Percentiles rank a stretch among this genome's conserved stretches.
Conservation (phyloP, 2,329 filamentous ascomycete species). For the Hymenoscyphus infarciens region DNA sequence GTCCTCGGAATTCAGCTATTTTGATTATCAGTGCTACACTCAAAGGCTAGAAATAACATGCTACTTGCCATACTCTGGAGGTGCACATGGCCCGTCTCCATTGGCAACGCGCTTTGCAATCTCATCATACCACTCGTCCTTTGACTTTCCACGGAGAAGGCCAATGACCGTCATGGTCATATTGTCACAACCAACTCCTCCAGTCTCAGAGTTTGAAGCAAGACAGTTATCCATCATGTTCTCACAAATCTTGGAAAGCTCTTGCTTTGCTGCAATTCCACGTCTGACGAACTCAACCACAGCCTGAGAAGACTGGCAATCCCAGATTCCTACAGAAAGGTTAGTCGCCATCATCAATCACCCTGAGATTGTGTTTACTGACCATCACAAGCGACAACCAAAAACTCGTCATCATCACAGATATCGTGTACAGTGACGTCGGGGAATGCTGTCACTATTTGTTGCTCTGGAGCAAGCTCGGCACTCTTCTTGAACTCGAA, state of each 20-base stretch:
- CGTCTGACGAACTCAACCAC: conserved; percentile 95
- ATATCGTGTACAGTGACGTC: conserved; percentile 91
- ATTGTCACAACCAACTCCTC: conserved; percentile 97
- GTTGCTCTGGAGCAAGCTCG: conserved; percentile 93
- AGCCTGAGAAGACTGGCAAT: conserved; percentile 97
- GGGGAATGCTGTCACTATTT: conserved; percentile 96
- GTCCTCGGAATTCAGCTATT: conserved; percentile 79
- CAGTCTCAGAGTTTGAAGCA: conserved; percentile 95
- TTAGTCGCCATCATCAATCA: conserved; percentile 18
- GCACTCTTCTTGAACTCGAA: conserved; percentile 99
- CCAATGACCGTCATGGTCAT: conserved; percentile 97
- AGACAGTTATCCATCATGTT: conserved; percentile 99
- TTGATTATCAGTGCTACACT: conserved; percentile 29
- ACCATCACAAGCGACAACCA: conserved; percentile 92
- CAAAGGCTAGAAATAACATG: conserved; percentile 14
- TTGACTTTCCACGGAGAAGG: conserved; percentile 84
- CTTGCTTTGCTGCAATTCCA: conserved; percentile 94
- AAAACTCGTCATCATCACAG: conserved; percentile 89
- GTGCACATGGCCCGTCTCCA: conserved; percentile 95
- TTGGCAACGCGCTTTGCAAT: conserved; percentile 91
- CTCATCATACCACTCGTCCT: conserved; percentile 98
- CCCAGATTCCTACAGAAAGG: conserved; percentile 79
- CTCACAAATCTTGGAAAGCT: conserved; percentile 91
- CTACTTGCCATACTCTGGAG: conserved; percentile 90
- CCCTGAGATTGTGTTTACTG: conserved; percentile 38